Evolutionary conservation across 2,329 filamentous ascomycete species (phyloP).

Genomic region (Pseudogymnoascus sp.): DNA sequence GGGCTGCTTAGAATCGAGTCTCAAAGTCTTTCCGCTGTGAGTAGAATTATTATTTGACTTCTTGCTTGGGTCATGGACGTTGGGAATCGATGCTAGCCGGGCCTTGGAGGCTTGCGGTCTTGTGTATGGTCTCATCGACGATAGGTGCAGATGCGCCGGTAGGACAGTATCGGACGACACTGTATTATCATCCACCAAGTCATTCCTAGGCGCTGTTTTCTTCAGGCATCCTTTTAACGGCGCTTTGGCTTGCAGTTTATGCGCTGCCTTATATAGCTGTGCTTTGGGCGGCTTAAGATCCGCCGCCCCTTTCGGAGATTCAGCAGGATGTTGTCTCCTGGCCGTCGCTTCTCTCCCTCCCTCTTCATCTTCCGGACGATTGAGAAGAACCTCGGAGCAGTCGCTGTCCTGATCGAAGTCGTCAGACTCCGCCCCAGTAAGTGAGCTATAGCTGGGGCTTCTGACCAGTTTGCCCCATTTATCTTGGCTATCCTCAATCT

Average conservation of each 20-base stretch:
- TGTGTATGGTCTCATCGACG: constrained; percentile 17
- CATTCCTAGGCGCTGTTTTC: background rate
- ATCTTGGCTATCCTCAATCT: background rate
- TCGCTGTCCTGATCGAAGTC: background rate
- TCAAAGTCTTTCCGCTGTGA: background rate
- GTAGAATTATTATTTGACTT: background rate
- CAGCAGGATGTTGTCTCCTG: background rate
- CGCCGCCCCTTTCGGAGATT: background rate
- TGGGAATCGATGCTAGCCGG: background rate
- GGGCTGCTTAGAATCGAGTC: background rate
- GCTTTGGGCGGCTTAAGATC: background rate
- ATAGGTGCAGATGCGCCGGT: background rate
- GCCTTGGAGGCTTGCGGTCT: constrained; percentile 12
- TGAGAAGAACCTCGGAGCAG: background rate
- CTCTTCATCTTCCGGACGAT: background rate
- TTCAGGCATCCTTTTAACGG: background rate
- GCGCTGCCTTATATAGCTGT: background rate
- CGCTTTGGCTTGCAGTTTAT: background rate
- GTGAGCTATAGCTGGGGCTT: background rate
- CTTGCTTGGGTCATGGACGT: background rate
- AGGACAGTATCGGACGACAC: background rate
- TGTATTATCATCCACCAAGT: background rate
- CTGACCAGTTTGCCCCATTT: background rate
- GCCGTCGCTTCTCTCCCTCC: background rate
- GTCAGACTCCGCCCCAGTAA: background rate